phyloP scores from a whole-genome alignment of 1,284 basidiomycete species.

The Cerioporus squamosus region DNA sequence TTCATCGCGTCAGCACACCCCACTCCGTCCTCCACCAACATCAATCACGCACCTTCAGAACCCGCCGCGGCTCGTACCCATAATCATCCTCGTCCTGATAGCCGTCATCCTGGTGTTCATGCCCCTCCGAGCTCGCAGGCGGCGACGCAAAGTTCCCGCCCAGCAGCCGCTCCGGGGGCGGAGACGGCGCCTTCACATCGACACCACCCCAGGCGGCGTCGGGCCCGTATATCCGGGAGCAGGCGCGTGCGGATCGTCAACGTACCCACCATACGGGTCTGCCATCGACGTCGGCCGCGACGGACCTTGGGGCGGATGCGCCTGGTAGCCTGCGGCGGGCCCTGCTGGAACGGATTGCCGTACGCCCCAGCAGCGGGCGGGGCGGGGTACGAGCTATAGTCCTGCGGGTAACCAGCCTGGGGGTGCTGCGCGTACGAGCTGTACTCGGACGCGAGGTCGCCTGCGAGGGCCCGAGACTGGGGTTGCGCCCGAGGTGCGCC shows the following conservation, averaged over 20 bases:
- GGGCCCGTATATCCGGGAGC: slow-evolving; percentile 13
- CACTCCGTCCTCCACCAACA: too few relatives aligned
- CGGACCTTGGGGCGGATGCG: slow-evolving; percentile 8
- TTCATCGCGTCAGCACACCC: too few relatives aligned
- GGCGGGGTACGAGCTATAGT: slow-evolving; percentile 13
- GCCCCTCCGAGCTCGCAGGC: slow-evolving; percentile 33
- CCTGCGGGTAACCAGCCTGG: slow-evolving; percentile 12
- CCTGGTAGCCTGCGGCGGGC: slow-evolving; percentile 15
- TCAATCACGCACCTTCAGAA: slow-evolving; percentile 52
- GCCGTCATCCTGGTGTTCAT: slow-evolving; percentile 34
- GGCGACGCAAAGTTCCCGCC: slow-evolving; percentile 31
- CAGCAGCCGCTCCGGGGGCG: slow-evolving; percentile 15
- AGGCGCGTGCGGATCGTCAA: slow-evolving; percentile 10
- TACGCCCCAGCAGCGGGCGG: neutral
- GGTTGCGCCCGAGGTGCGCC: slow-evolving; percentile 32
- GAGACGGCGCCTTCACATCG: slow-evolving; percentile 16
- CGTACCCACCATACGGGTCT: slow-evolving; percentile 29
- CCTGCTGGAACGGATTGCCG: slow-evolving; percentile 18
- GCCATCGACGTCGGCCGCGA: slow-evolving; percentile 16
- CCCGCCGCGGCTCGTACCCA: slow-evolving; percentile 39
- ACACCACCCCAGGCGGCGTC: slow-evolving; percentile 9
- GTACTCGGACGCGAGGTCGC: slow-evolving; percentile 22
- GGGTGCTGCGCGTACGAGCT: slow-evolving; percentile 19
- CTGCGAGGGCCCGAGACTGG: slow-evolving; percentile 37
- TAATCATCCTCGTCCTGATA: slow-evolving; percentile 44